These are phyloP conservation scores for Ceratobasidium sp. DNA, from an alignment of 1,284 basidiomycete genomes.

Conservation along the genomic window DNA sequence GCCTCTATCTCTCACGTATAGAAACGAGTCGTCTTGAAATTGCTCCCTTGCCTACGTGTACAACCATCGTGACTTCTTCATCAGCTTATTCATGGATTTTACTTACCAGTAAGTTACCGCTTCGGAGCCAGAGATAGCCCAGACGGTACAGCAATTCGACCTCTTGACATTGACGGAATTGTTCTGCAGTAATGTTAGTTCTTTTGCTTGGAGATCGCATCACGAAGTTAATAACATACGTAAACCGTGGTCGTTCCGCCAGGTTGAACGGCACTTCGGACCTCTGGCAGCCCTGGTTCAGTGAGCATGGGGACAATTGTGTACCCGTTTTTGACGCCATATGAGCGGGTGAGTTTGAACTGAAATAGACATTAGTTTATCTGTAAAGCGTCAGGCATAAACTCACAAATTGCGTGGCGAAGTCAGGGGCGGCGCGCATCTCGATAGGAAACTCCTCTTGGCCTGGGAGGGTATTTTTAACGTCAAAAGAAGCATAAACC, in stretches of 20 bases:
- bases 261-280: neutral
- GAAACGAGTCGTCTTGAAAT: neutral
- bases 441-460: neutral
- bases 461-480: neutral
- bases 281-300: neutral
- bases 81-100: neutral
- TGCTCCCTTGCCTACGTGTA: neutral
- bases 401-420: constrained; percentile 2
- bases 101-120: neutral
- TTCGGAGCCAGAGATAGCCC: neutral
- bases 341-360: neutral
- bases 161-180: constrained; percentile 7
- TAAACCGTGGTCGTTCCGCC: neutral
- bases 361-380: neutral
- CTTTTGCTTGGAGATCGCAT: neutral
- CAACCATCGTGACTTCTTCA: neutral
- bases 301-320: neutral
- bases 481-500: neutral
- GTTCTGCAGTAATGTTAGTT: neutral
- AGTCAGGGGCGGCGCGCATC: neutral
- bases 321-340: constrained; percentile 1
- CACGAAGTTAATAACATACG: neutral
- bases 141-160: neutral
- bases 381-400: neutral
- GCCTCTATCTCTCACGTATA: neutral